phyloP scores from a whole-genome alignment of 305 asterid genomes.

The Plantago coronopus region DNA sequence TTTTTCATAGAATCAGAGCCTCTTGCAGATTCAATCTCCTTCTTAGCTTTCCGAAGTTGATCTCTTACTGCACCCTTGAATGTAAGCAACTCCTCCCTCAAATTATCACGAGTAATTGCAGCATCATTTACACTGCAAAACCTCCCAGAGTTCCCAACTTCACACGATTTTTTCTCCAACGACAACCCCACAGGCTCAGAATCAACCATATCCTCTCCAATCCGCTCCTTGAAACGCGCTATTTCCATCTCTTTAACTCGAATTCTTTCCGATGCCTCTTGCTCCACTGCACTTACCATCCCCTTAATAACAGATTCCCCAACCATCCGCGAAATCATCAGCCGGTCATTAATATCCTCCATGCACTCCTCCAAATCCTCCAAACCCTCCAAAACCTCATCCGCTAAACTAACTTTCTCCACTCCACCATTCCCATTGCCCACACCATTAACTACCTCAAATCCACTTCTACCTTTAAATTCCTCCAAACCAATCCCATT shows the following conservation, averaged over 20 bases:
- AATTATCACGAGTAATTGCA: conserved; percentile 26
- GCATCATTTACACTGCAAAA: background rate
- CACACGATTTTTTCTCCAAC: conserved; percentile 22
- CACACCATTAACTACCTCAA: conserved; percentile 18
- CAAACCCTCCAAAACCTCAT: conserved; percentile 59
- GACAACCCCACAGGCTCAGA: conserved; percentile 26
- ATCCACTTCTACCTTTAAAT: conserved; percentile 23
- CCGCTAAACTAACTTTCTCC: conserved; percentile 42
- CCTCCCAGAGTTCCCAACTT: conserved; percentile 3
- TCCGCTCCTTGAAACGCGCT: conserved; percentile 35
- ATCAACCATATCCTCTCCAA: conserved; percentile 24
- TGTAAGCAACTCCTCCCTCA: conserved; percentile 39
- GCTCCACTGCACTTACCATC: conserved; percentile 80
- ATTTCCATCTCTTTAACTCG: conserved; percentile 58
- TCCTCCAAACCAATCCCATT: conserved; percentile 26
- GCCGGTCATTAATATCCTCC: conserved; percentile 58
- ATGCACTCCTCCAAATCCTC: conserved; percentile 67
- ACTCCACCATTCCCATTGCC: conserved; percentile 24
- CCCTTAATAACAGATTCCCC: conserved; percentile 81
- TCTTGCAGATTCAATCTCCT: conserved; percentile 38
- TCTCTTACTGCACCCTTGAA: conserved; percentile 37
- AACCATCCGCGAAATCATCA: conserved; percentile 77
- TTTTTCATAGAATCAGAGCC: conserved; percentile 38
- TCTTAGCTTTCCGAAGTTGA: conserved; percentile 50
- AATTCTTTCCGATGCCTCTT: conserved; percentile 60